These are phyloP conservation scores for Cladochytrium tenue DNA, from an alignment of 371 early-diverging fungal genomes.

Conservation along the genomic window DNA sequence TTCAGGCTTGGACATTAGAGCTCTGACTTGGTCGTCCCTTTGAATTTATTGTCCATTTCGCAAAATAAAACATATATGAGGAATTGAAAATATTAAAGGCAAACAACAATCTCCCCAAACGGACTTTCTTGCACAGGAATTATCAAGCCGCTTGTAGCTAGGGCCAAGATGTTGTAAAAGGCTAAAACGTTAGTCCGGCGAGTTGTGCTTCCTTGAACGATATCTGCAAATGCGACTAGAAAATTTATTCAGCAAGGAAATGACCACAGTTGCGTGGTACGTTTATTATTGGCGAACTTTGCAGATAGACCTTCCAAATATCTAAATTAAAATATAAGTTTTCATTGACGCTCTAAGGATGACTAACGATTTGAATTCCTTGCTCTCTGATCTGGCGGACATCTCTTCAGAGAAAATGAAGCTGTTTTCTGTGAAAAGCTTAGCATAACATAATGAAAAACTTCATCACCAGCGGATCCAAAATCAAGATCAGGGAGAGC, in stretches of 20 bases:
- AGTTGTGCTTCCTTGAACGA: not conserved
- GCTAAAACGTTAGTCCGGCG: not conserved
- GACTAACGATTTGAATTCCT: not conserved
- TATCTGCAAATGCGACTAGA: not conserved
- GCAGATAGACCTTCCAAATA: not conserved
- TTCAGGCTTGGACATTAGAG: conserved; percentile 21
- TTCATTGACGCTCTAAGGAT: not conserved
- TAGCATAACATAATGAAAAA: too few relatives aligned
- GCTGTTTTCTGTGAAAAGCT: not conserved
- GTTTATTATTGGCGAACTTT: not conserved
- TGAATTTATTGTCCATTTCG: too few relatives aligned
- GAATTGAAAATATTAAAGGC: too few relatives aligned
- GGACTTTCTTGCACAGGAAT: not conserved
- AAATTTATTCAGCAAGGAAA: not conserved
- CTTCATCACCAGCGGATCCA: too few relatives aligned
- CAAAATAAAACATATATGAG: too few relatives aligned
- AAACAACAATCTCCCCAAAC: too few relatives aligned
- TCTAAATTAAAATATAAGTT: not conserved
- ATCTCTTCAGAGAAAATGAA: not conserved
- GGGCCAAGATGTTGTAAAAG: not conserved
- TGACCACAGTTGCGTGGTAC: not conserved
- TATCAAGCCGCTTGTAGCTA: not conserved
- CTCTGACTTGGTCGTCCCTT: too few relatives aligned
- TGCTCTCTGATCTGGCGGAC: not conserved
- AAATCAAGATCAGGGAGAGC: too few relatives aligned